Evolutionary conservation across 2,329 filamentous ascomycete species (phyloP).

Genomic region (Neodidymelliopsis sp.): DNA sequence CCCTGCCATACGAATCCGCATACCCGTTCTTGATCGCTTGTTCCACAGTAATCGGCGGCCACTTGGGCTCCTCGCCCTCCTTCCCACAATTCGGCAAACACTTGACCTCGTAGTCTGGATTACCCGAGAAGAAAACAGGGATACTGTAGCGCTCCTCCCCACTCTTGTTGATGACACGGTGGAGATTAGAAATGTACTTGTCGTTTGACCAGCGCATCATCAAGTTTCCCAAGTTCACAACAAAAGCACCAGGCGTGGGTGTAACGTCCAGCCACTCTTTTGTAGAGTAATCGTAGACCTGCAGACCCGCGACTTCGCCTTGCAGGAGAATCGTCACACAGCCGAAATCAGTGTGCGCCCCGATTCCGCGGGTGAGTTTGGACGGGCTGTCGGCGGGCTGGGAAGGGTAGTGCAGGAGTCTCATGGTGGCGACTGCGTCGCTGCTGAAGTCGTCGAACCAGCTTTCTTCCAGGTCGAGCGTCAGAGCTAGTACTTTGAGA

Average conservation of each 20-base stretch:
- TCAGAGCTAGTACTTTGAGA: constrained; percentile 51
- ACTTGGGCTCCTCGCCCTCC: constrained; percentile 48
- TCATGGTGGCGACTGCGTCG: constrained; percentile 52
- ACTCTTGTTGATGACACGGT: constrained; percentile 54
- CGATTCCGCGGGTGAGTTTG: constrained; percentile 50
- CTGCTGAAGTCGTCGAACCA: constrained; percentile 50
- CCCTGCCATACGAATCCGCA: constrained; percentile 53
- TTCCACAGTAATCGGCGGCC: constrained; percentile 53
- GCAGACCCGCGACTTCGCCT: constrained; percentile 65
- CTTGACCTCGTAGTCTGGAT: constrained; percentile 54
- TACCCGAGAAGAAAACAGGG: constrained; percentile 54
- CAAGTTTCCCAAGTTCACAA: constrained; percentile 77
- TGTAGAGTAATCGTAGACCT: constrained; percentile 74
- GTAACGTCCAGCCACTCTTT: constrained; percentile 83
- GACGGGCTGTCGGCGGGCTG: constrained; percentile 38
- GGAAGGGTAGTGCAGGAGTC: constrained; percentile 54
- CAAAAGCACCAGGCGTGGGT: constrained; percentile 77
- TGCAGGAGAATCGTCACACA: constrained; percentile 53
- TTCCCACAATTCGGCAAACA: constrained; percentile 54
- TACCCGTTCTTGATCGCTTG: constrained; percentile 53
- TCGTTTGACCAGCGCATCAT: constrained; percentile 55
- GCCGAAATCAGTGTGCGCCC: constrained; percentile 56
- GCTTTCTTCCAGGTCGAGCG: constrained; percentile 47
- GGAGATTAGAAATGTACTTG: constrained; percentile 52
- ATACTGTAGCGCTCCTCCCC: constrained; percentile 43